Evolutionary conservation across 768 basidiomycete species (phyloP), one percentile per base, ranked within the genome.

Genomic region (Hygrocybe punicea): DNA sequence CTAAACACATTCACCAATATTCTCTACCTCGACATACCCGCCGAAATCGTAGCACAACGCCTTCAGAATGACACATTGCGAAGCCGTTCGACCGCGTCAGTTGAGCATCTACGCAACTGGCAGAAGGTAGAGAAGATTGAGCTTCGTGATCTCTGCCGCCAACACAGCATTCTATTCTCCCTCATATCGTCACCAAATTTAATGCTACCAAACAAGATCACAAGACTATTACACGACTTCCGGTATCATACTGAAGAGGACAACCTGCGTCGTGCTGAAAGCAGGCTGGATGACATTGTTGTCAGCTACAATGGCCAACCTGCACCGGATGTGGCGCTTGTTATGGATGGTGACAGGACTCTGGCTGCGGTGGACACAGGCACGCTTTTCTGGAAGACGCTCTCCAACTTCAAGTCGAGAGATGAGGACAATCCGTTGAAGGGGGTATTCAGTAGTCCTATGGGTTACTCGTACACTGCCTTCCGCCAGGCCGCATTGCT

Each of bases 301-400:
- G 29, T 46, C 11, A 49, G 29, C 29, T 29, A 4, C 29, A 29
- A 47, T 54, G 42, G 35, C 34, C 54, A 50, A 9, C 29, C 16
- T 36, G 33, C 36, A 33, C 53, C 53, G 58, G 51, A 54, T 36
- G 39, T 56, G 3, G 53, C 59, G 53, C 47, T 65, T 3, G 65
- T 67, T n/a, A 53, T 67, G 17, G 65, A 67, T 36, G 64, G 61
- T 2, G 65, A 67, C 57, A 63, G 60, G 34, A 67, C 65, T 19
- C 37, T 65, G 45, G 48, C 60, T 52, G 53, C 62, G 33, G 52
- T 54, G 14, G 65, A 67, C 56, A 65, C 65, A 7, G 63, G 65
- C 13, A 36, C 40, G 33, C 33, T 65, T 17, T 67, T 67, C 58
- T 63, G 60, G 60, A 51, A 64, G 58, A 55, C 46, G 35, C 14